phyloP scores from a whole-genome alignment of 495 filamentous ascomycete species.

The Aspergillus funiculosus region DNA sequence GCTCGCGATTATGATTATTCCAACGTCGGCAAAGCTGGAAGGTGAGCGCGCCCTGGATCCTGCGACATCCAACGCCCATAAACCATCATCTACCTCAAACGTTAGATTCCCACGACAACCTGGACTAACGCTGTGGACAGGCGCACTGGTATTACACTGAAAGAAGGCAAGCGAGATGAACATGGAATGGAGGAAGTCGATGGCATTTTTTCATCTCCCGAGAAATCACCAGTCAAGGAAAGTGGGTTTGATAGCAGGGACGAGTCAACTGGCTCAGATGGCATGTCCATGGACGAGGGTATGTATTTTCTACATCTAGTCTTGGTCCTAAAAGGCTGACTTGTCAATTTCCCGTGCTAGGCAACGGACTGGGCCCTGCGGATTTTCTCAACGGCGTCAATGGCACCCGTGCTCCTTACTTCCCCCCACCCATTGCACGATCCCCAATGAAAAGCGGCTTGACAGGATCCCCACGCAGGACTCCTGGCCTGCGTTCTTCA shows the following conservation, averaged over 20 bases:
- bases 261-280: constrained; percentile 38
- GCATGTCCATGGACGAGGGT: constrained; percentile 48
- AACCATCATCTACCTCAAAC: not conserved
- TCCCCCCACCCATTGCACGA: constrained; percentile 33
- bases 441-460: constrained; percentile 43
- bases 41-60: constrained; percentile 37
- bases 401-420: constrained; percentile 26
- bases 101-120: too few species aligned
- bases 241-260: constrained; percentile 30
- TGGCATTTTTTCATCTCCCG: constrained; percentile 83
- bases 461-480: constrained; percentile 38
- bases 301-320: constrained; percentile 7
- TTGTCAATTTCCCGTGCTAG: constrained; percentile 19
- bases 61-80: not conserved
- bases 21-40: constrained; percentile 58
- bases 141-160: constrained; percentile 78
- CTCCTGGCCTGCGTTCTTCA: constrained; percentile 38
- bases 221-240: constrained; percentile 47
- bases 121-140: constrained; percentile 30
- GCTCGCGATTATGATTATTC: constrained; percentile 56
- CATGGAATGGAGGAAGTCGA: constrained; percentile 85
- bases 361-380: constrained; percentile 38
- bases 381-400: constrained; percentile 37
- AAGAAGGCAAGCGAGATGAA: constrained; percentile 81
- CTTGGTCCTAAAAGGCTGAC: not conserved